These are phyloP conservation scores for Haematococcus sp. DNA, from an alignment of 139 green algal genomes.

Conservation along the genomic window DNA sequence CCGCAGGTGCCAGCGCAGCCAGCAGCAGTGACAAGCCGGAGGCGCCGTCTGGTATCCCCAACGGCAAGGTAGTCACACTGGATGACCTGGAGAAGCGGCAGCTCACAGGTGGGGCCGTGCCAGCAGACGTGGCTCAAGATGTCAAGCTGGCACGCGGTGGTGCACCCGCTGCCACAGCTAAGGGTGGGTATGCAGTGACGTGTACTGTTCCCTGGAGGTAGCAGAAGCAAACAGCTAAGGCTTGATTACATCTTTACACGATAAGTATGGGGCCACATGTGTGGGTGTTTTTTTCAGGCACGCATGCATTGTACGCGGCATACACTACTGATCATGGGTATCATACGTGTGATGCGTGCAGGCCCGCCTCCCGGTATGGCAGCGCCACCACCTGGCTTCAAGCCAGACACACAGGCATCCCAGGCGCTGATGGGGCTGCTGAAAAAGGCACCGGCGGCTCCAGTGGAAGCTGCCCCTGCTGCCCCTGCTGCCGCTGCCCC, in stretches of 20 bases:
- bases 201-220: no score
- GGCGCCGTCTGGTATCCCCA: background rate
- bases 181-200: no score
- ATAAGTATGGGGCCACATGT: no score
- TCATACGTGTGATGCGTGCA: background rate
- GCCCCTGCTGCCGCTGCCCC: background rate
- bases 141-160: background rate
- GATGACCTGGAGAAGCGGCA: conserved; percentile 9
- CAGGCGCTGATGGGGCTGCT: background rate
- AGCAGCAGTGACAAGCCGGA: no score
- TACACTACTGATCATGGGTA: no score
- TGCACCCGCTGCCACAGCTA: background rate
- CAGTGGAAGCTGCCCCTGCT: background rate
- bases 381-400: background rate
- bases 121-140: background rate
- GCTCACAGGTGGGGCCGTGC: background rate
- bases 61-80: conserved; percentile 1
- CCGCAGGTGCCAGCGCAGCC: background rate
- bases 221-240: no score
- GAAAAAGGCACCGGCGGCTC: background rate
- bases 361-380: conserved; percentile 2
- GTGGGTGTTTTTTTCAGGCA: no score
- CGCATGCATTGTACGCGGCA: background rate
- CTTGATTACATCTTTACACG: no score
- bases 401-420: background rate